These are phyloP conservation scores for Sarocladium strictum DNA, from an alignment of 2,329 filamentous ascomycete species.

Conservation along the genomic window DNA sequence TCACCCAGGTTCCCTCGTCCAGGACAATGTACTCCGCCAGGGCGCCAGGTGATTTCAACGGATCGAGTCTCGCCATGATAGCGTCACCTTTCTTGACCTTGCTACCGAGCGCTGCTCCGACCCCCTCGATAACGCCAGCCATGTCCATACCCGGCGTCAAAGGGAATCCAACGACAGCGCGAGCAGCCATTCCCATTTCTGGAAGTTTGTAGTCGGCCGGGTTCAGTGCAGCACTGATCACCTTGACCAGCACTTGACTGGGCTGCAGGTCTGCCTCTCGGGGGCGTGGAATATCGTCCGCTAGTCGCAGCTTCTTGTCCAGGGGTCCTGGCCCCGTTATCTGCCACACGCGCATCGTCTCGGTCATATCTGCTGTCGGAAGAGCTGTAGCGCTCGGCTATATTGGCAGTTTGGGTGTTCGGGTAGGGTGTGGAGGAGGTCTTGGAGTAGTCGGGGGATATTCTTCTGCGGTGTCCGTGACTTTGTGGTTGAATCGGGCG, in stretches of 20 bases:
- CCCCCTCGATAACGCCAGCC: constrained; percentile 38
- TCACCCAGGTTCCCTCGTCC: constrained; percentile 22
- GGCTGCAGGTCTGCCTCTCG: constrained; percentile 14
- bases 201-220: constrained; percentile 44
- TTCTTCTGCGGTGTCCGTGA: background rate
- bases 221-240: constrained; percentile 38
- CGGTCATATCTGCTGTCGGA: background rate
- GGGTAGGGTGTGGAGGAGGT: background rate
- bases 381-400: background rate
- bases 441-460: background rate
- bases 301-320: constrained; percentile 18
- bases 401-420: background rate
- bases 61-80: constrained; percentile 34
- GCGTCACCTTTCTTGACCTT: constrained; percentile 32
- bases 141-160: constrained; percentile 45
- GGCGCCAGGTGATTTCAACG: constrained; percentile 29
- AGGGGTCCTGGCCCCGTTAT: constrained; percentile 19
- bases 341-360: constrained; percentile 24
- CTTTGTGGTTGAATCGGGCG: too few species aligned
- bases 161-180: constrained; percentile 26
- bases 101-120: constrained; percentile 20
- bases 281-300: constrained; percentile 15
- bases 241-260: constrained; percentile 35
- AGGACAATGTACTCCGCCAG: constrained; percentile 37
- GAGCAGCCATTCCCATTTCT: constrained; percentile 33